Conservation (phyloP, 768 basidiomycete species). For the Rhodocollybia butyracea region DNA sequence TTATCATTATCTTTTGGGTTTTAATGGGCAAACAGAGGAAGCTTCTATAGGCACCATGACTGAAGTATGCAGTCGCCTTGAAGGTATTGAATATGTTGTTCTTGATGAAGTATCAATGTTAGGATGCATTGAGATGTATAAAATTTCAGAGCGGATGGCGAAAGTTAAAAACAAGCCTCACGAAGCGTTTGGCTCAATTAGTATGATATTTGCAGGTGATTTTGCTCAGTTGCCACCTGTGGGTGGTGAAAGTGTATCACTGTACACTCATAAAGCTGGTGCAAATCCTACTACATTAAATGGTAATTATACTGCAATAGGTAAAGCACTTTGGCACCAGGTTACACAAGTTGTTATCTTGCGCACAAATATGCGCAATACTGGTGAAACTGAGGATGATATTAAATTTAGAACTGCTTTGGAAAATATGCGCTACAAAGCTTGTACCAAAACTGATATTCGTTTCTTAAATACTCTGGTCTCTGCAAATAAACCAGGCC, state of each 20-base stretch:
- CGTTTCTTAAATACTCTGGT: constrained; percentile 27
- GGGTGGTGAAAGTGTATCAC: constrained; percentile 11
- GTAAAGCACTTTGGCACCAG: constrained; percentile 27
- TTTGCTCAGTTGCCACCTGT: constrained; percentile 32
- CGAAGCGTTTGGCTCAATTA: constrained; percentile 23
- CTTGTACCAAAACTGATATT: constrained; percentile 39
- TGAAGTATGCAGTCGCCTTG: constrained; percentile 8
- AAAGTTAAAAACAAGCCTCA: not conserved
- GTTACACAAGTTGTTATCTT: constrained; percentile 24
- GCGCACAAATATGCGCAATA: constrained; percentile 28
- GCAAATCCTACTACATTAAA: not conserved
- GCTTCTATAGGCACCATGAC: not conserved
- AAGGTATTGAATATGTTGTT: constrained; percentile 26
- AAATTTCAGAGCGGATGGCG: constrained; percentile 18
- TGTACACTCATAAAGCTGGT: constrained; percentile 20
- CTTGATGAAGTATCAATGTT: constrained; percentile 34
- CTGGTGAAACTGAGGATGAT: constrained; percentile 10
- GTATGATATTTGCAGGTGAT: constrained; percentile 32
- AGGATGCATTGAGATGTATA: constrained; percentile 20
- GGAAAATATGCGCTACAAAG: constrained; percentile 28
- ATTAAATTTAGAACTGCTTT: constrained; percentile 13
- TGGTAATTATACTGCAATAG: constrained; percentile 18
- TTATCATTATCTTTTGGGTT: constrained; percentile 20
- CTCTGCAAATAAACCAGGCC: not conserved
- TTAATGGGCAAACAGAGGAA: constrained; percentile 9